Base-by-base conservation (phyloP, 495 filamentous ascomycete genomes). In the Aspergillus sclerotiicarbonarius region DNA sequence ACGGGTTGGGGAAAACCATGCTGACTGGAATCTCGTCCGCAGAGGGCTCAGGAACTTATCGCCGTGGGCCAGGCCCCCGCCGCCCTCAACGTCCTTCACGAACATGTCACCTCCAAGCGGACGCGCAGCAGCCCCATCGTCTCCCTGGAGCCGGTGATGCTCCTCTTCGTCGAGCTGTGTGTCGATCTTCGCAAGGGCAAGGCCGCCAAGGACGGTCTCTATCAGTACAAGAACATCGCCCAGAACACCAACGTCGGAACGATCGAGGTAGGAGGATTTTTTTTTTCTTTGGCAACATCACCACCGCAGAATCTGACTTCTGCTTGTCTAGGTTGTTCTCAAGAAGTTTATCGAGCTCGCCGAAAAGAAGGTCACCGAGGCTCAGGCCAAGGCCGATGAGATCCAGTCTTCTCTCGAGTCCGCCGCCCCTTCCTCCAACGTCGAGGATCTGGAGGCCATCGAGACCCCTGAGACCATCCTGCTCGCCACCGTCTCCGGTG, bases 211-310 rank as follows among this genome's bases (percentile, higher is more conserved):
- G 94, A 98, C 82, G 94, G 94, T 51, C 82, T 98, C 30, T 98
- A 98, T 68, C 92, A 96, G 67, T 98, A 98, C 84, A 98, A 98
- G 83, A 98, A 98, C 71, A 96, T 96, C 63, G 90, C 91, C 48
- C 94, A 98, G 76, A 98, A 98, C 77, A 96, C 93, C 63, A 98
- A 96, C 67, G 92, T 98, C 53, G 91, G 86, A 64, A 98, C 95
- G 35, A 98, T 98, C 72, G 94, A 98, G 84, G 89, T 91, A 80
- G 29, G 46, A 25, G 57, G 49, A 49, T 35, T 15, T 39, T 29
- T n/a, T 31, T 7, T 21, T 8, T 25, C 51, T 10, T 10, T 19
- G 12, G 0, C 43, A 29, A 15, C 29, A 31, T 25, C 29, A 55
- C 53, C 46, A 32, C 25, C 25, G 44, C 41, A 54, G 50, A 53